Evolutionary conservation across 1,139 yeast genomes (phyloP), one percentile per base, ranked within the genome.

Genomic region (Geotrichum restrictum): DNA sequence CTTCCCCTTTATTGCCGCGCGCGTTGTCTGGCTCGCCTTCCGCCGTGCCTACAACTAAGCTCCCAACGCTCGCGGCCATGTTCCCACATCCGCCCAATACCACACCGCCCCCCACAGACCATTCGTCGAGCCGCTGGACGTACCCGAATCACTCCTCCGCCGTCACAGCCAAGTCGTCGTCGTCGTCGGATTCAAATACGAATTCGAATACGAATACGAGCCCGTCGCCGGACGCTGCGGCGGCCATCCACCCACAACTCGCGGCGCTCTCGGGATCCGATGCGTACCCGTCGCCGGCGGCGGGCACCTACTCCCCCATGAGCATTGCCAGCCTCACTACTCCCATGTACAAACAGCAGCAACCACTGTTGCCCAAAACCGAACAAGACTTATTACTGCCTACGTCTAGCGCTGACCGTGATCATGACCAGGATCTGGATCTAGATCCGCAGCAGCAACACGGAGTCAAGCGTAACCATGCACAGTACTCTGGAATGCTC

Each of bases 301-400:
- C 18, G 22, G 16, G 18, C 29, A 14, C 42, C n/a, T 39, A 39
- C 31, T 39, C 48, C 14, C 48, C 48, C 11, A 46, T 46, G 49
- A 46, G 49, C 44, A 46, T 46, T 33, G 49, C 49, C 11, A 46
- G 41, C 31, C 27, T 46, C 13, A 46, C 49, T 7, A 42, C 45
- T 3, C 42, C 42, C 42, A 39, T 19, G 22, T 29, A 19, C 31
- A 19, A 29, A 11, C 29, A 33, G 37, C 16, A 32, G 27, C 16
- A 32, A 16, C 49, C 13, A 27, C 16, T 18, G 51, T 27, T 24
- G 29, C 29, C 29, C 29, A 24, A 24, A 8, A 8, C 5, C 29
- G 29, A 24, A 24, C 29, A 24, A 24, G 29, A n/a, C n/a, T n/a
- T n/a, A n/a, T n/a, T n/a, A n/a, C n/a, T n/a, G n/a, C n/a, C n/a